A percentile compares a stretch with the other conserved stretches of the same genome.
phyloP scores from a whole-genome alignment of 768 basidiomycete species.

The Xerocomellus amylosporus region DNA sequence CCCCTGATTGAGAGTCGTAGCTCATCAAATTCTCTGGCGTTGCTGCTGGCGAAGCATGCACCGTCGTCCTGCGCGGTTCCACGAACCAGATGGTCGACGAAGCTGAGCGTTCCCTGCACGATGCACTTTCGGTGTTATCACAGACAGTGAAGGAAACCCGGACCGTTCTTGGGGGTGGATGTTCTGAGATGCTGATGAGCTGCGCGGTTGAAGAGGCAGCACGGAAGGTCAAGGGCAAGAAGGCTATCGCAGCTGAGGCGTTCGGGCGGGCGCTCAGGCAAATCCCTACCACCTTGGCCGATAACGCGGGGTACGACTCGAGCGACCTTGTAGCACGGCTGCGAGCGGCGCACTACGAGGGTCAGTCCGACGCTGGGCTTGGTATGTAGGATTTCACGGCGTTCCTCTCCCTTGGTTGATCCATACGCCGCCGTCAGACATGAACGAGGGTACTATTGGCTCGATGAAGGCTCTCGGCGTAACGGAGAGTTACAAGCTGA shows the following conservation, averaged over 20 bases:
- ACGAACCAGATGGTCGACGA: slow-evolving; percentile 99
- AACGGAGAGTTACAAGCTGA: slow-evolving; percentile 97
- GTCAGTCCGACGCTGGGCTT: slow-evolving; percentile 79
- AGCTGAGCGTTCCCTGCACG: slow-evolving; percentile 95
- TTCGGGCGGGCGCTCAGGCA: slow-evolving; percentile 87
- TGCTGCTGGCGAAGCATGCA: slow-evolving; percentile 96
- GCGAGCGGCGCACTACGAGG: slow-evolving; percentile 92
- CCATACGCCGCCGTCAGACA: slow-evolving; percentile 50
- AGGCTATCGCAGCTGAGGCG: slow-evolving; percentile 91
- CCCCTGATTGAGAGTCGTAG: slow-evolving; percentile 40
- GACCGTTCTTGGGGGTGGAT: slow-evolving; percentile 92
- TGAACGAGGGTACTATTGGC: slow-evolving; percentile 80
- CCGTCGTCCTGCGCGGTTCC: slow-evolving; percentile 94
- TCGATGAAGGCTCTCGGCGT: slow-evolving; percentile 88
- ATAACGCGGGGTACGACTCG: slow-evolving; percentile 98
- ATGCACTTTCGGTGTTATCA: slow-evolving; percentile 94
- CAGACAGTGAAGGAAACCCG: slow-evolving; percentile 98
- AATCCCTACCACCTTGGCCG: slow-evolving; percentile 95
- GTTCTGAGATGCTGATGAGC: slow-evolving; percentile 97
- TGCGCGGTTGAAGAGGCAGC: slow-evolving; percentile 90
- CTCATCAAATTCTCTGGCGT: slow-evolving; percentile 99
- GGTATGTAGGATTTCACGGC: slow-evolving; percentile 47
- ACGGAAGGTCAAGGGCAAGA: slow-evolving; percentile 85
- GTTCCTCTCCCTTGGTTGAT: neutral
- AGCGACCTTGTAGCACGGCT: slow-evolving; percentile 88